Percentiles rank a stretch among this genome's conserved stretches.
These are phyloP conservation scores for Dactylellina leptospora DNA, from an alignment of 2,329 filamentous ascomycete species.

Conservation along the genomic window DNA sequence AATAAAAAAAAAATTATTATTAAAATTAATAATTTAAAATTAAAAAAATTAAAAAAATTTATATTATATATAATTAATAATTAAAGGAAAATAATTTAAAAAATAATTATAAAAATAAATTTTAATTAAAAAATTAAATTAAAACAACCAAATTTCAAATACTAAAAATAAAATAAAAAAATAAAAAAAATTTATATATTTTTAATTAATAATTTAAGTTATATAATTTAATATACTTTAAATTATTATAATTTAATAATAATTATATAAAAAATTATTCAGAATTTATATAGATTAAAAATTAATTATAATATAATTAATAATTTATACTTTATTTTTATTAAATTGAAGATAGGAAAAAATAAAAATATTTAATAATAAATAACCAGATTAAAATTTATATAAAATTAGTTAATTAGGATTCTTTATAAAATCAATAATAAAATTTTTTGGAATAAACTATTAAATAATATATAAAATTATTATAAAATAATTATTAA, in stretches of 20 bases:
- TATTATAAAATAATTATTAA: background rate
- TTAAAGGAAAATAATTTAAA: background rate
- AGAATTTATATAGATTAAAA: background rate
- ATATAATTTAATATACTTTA: background rate
- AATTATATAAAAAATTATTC: background rate
- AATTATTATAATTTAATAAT: background rate
- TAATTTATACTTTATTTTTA: background rate
- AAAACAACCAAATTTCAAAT: background rate
- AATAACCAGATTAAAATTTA: background rate
- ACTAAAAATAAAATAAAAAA: background rate
- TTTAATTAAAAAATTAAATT: background rate
- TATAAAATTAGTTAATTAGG: background rate
- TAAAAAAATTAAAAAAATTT: background rate
- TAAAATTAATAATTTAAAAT: background rate
- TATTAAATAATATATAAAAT: background rate
- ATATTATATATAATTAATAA: background rate
- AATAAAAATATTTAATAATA: background rate
- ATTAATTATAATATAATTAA: background rate
- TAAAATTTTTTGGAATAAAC: background rate
- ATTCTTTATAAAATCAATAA: background rate
- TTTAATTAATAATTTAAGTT: background rate
- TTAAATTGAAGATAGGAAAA: background rate
- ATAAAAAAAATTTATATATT: background rate
- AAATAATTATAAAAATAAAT: background rate
- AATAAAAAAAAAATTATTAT: background rate